Evolutionary conservation across 345 rosid species (phyloP), one percentile per base, ranked within the genome.

Genomic region (Cardamine resedifolia): DNA sequence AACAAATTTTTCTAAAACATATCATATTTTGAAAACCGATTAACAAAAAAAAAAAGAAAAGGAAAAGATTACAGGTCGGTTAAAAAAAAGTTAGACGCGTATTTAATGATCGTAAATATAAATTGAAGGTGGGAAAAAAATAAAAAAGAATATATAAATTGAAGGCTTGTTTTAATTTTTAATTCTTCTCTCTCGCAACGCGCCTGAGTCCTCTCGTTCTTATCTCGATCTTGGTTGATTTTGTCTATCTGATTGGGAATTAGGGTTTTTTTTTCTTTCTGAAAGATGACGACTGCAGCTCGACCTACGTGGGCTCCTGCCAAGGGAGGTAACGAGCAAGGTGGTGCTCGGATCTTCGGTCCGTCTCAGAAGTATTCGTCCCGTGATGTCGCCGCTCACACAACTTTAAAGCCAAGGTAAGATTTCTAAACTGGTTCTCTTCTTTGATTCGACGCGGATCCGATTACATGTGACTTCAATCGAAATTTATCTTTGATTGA

Each of bases 271-370:
- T 27, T 16, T 3, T 39, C 20, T 58, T 3, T 1, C 39, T 11
- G 15, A 65, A 72, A 72, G 68, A 94, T 90, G 99, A 95, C 99
- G 66, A 91, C 97, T 18, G 99, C 98, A 10, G 98, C 99, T 52
- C 74, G 98, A 60, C 99, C 99, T 3, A 95, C 99, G 2, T 95
- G 99, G 99, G 96, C 96, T 19, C 99, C 99, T 36, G 99, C 98
- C 0, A 95, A 95, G 84, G 99, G 99, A 71, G 97, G 99, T 6
- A 88, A 91, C 63, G 99, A 95, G 82, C 98, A 91, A 57, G 99
- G 99, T 4, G 99, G 98, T 31, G 87, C 99, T 61, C 85, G 99
- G 44, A 90, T 95, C 43, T 95, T 95, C 7, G 99, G 99, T n/a
- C 94, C 98, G 0, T 95, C 97, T 4, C 98, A 95, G 88, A 95